A percentile compares a stretch with the other conserved stretches of the same genome.
These are phyloP conservation scores for Pythium biforme DNA, from an alignment of 352 stramenopile genomes.

Conservation along the genomic window DNA sequence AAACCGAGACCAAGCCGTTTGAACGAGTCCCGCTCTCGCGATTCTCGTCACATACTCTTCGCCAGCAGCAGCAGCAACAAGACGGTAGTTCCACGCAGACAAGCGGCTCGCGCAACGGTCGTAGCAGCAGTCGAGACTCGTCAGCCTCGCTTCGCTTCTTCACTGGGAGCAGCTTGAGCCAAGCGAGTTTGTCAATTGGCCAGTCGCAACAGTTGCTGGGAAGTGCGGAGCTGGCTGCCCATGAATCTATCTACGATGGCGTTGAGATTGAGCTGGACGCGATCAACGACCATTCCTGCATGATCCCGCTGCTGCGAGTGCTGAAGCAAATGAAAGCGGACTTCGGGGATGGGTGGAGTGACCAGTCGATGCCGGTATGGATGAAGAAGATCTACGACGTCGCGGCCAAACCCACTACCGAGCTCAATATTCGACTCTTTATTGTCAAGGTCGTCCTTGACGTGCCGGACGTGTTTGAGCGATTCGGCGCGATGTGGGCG, in stretches of 20 bases:
- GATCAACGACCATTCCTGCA: constrained; percentile 75
- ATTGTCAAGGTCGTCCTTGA: constrained; percentile 73
- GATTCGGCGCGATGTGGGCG: constrained; percentile 53
- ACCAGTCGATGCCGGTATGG: constrained; percentile 63
- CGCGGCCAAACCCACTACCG: constrained; percentile 34
- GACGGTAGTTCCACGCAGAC: constrained; percentile 4
- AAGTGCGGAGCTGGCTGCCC: constrained; percentile 24
- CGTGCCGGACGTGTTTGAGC: constrained; percentile 50
- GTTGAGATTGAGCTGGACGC: constrained; percentile 72
- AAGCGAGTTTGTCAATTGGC: constrained; percentile 27
- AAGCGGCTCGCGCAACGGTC: constrained; percentile 14
- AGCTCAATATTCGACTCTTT: constrained; percentile 68
- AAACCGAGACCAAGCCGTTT: constrained; percentile 51
- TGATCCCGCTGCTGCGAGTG: constrained; percentile 66
- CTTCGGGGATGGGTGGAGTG: constrained; percentile 55
- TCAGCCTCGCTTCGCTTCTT: constrained; percentile 63
- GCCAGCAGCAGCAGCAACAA: constrained; percentile 34
- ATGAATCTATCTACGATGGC: constrained; percentile 31
- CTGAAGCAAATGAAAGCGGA: constrained; percentile 78
- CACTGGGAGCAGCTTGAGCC: constrained; percentile 70
- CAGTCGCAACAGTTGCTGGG: constrained; percentile 13
- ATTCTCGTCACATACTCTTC: constrained; percentile 39
- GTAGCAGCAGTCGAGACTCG: constrained; percentile 17
- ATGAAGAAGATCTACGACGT: constrained; percentile 76
- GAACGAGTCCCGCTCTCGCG: constrained; percentile 52